Evolutionary conservation across 257 asterid genomes (phyloP), one percentile per base, ranked within the genome.

Genomic region (Jasminum sambac): DNA sequence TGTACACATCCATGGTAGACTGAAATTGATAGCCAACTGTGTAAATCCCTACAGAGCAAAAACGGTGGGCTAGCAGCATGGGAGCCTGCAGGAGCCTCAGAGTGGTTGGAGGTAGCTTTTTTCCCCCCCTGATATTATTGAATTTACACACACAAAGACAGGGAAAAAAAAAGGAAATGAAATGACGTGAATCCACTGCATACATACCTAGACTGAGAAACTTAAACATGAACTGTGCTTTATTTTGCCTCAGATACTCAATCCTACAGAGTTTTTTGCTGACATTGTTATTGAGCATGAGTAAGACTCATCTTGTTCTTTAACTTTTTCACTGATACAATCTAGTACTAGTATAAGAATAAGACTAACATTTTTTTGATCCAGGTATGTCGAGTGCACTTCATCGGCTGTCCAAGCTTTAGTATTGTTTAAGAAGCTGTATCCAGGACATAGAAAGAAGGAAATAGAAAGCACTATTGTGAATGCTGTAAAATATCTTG

Each of bases 31-130:
- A 12, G 30, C 60, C 30, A 52, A 17, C 60, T 52, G 26, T 25
- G 8, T 69, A 52, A 72, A 57, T 50, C 1, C 76, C 68, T 55
- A 21, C 95, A 92, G 98, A 92, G 97, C 74, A 85, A 92, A 77
- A 90, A 92, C 59, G 98, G 98, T 0, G 98, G 98, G 3, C 79
- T 92, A 63, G 80, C 97, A 70, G 97, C 96, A 60, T 92, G 98
- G 98, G 98, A 92, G 76, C 98, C 98, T 19, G 97, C 96, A 58
- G 95, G 97, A 68, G 81, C 96, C 68, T 77, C 89, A 0, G 78
- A 84, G n/a, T 92, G 96, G 96, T 74, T 92, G 63, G 98, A 92
- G 97, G 96, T 90, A 65, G 16, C 25, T 55, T 55, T 7, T 19
- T 3, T 19, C n/a, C 16, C 34, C 12, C 44, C 12, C 44, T 0